phyloP scores from a whole-genome alignment of 2,329 filamentous ascomycete genomes.

The Trichoderma asperellum region DNA sequence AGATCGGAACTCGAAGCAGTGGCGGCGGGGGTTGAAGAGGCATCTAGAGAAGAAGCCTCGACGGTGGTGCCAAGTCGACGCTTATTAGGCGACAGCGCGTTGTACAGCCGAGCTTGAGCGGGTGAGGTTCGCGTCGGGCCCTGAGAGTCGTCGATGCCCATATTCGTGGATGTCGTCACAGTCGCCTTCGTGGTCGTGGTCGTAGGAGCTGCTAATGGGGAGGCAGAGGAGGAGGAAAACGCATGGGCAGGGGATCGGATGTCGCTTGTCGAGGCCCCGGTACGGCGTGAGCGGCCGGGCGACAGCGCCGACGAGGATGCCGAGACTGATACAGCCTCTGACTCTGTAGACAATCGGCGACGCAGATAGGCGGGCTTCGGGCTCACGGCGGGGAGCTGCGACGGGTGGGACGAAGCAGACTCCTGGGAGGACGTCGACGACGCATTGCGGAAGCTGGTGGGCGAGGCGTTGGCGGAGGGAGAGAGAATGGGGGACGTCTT shows the following conservation, averaged over 20 bases:
- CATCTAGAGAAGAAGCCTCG: not conserved
- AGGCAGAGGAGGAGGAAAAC: constrained; percentile 7
- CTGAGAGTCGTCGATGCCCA: not conserved
- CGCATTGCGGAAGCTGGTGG: constrained; percentile 49
- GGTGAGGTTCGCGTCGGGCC: not conserved
- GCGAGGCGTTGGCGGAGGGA: constrained; percentile 57
- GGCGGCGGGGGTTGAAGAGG: not conserved
- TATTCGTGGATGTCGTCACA: constrained; percentile 10
- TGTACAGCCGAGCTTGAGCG: constrained; percentile 15
- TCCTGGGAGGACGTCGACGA: constrained; percentile 32
- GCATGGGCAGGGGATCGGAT: constrained; percentile 17
- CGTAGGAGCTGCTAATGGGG: not conserved
- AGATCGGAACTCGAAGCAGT: not conserved
- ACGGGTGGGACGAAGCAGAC: constrained; percentile 14
- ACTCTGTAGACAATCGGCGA: constrained; percentile 20
- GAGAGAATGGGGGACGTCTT: constrained; percentile 59
- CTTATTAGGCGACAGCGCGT: constrained; percentile 41
- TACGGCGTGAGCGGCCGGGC: constrained; percentile 5
- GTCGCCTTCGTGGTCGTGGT: constrained; percentile 7
- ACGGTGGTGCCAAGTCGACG: constrained; percentile 38
- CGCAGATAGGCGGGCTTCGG: constrained; percentile 30
- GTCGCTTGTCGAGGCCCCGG: constrained; percentile 10
- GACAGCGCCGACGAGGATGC: constrained; percentile 23
- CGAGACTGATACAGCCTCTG: constrained; percentile 14
- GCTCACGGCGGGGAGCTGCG: constrained; percentile 23